Evolutionary conservation across 345 rosid species (phyloP), one percentile per base, ranked within the genome.

Genomic region (Dimocarpus longan): DNA sequence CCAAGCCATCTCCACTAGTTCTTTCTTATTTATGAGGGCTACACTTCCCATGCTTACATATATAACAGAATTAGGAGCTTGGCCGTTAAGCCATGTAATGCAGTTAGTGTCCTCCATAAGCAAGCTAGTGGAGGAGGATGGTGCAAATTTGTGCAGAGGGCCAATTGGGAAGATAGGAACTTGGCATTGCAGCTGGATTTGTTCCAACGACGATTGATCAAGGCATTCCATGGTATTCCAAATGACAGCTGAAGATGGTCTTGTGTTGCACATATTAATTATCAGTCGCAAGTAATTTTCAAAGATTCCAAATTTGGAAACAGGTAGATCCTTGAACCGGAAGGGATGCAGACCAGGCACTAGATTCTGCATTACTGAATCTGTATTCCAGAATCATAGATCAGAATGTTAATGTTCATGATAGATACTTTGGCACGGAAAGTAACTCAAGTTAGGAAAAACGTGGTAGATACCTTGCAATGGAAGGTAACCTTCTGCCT

Each of bases 31-130:
- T 10, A 78, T 73, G 15, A 56, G 37, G 0, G 81, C 79, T 26
- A 76, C 2, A 64, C 83, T 78, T 44, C 88, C 90, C 37, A 72
- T 48, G 78, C 88, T 88, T 59, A 86, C 66, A 0, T 85, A 85
- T 57, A 86, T 64, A 21, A 84, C 85, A 9, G 86, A 82, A 1
- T 81, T 76, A 2, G 39, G 43, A n/a, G 79, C 43, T 63, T 82
- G 88, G 70, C 74, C 76, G 76, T 82, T 57, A n/a, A 86, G 88
- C 88, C 88, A 84, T 62, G 83, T 1, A n/a, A 84, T 75, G 72
- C 87, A 84, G 62, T 63, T 79, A 13, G 50, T 21, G 22, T 84
- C 89, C 71, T 84, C 89, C 18, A 48, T 26, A 3, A 78, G 56
- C 24, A 78, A 60, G 66, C 84, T 81, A 52, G 70, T 52, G 3